phyloP scores from a whole-genome alignment of 192 early-diverging fungal species.

The Coemansia sp. region DNA sequence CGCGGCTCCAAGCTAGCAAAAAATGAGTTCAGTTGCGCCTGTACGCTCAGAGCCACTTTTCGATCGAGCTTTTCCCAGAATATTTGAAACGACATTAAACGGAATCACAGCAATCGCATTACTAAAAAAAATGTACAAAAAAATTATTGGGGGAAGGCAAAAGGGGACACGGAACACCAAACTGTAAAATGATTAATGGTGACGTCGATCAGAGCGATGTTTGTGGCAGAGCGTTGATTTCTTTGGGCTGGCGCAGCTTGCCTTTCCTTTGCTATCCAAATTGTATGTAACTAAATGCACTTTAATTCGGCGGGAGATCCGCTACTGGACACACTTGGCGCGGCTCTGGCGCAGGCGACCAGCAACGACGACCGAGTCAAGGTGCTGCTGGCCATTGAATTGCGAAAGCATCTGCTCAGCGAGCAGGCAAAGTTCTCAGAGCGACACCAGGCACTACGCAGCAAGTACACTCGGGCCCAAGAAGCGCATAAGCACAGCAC shows the following conservation, averaged over 20 bases:
- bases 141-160: neutral
- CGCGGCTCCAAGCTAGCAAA: conserved; percentile 60
- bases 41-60: conserved; percentile 61
- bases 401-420: conserved; percentile 4
- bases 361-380: conserved; percentile 5
- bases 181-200: neutral
- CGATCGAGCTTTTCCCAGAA: conserved; percentile 70
- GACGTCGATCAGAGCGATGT: conserved; percentile 1
- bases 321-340: conserved; percentile 3
- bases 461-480: neutral
- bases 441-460: conserved; percentile 3
- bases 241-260: neutral
- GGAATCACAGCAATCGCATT: neutral
- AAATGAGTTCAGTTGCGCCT: conserved; percentile 64
- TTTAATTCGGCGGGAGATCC: conserved; percentile 2
- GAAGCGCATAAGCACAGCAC: conserved; percentile 2
- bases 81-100: conserved; percentile 67
- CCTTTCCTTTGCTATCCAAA: neutral
- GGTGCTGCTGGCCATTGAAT: conserved; percentile 4
- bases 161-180: neutral
- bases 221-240: neutral
- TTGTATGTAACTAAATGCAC: neutral
- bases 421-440: conserved; percentile 7
- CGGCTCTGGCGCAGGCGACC: neutral
- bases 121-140: neutral